Percentiles rank a stretch among this genome's conserved stretches.
Conservation (phyloP, 2,329 filamentous ascomycete species). For the Beauveria pseudobassiana region DNA sequence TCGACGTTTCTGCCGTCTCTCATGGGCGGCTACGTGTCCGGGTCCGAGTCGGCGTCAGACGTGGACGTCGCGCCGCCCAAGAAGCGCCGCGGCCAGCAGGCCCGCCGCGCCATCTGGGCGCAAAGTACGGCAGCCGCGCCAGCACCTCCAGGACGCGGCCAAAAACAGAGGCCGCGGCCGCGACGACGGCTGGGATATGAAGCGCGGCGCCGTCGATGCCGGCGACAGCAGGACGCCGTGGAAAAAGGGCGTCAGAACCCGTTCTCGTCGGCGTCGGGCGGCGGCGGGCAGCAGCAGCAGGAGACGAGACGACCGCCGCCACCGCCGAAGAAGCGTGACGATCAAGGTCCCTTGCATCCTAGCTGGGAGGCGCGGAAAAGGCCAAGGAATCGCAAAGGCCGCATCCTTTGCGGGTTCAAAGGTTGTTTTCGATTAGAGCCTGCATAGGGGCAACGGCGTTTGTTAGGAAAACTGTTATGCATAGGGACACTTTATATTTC, state of each 20-base stretch:
- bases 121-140: constrained; percentile 65
- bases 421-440: constrained; percentile 46
- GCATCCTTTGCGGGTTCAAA: constrained; percentile 49
- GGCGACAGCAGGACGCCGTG: constrained; percentile 37
- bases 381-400: constrained; percentile 48
- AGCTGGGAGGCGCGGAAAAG: constrained; percentile 59
- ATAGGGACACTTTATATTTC: neutral
- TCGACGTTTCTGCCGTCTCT: constrained; percentile 68
- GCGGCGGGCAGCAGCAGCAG: constrained; percentile 9
- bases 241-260: constrained; percentile 43
- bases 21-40: constrained; percentile 73
- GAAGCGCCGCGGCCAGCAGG: constrained; percentile 73
- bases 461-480: neutral
- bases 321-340: constrained; percentile 34
- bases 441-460: neutral
- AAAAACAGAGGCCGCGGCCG: constrained; percentile 23
- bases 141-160: constrained; percentile 48
- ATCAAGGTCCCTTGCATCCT: constrained; percentile 51
- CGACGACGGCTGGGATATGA: constrained; percentile 51
- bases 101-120: constrained; percentile 72
- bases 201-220: constrained; percentile 44
- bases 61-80: constrained; percentile 53
- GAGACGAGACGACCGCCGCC: constrained; percentile 17
- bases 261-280: constrained; percentile 16
- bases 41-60: constrained; percentile 63